Percentiles rank a stretch among this genome's conserved stretches.
phyloP scores from a whole-genome alignment of 208 protist genomes.

The Crithidia acanthocephali region DNA sequence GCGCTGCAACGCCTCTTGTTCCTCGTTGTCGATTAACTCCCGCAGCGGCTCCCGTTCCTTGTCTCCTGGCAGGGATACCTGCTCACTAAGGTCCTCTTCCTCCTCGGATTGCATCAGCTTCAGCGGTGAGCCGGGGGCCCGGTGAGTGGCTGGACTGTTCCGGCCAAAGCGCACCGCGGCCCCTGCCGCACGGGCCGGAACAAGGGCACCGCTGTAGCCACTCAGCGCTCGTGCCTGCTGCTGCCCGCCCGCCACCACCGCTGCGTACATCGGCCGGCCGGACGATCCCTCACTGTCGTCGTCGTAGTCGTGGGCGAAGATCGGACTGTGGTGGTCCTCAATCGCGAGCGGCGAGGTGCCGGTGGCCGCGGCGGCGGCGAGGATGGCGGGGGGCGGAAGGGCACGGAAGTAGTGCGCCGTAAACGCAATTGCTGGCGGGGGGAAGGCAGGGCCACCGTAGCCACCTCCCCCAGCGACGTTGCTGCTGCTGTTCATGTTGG shows the following conservation, averaged over 20 bases:
- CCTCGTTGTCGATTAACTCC: not conserved
- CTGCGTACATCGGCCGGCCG: conserved; percentile 3
- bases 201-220: conserved; percentile 2
- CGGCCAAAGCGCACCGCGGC: not conserved
- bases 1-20: conserved; percentile 1
- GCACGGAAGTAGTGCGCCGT: conserved; percentile 76
- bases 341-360: conserved; percentile 48
- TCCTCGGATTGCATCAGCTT: conserved; percentile 27
- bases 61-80: not conserved
- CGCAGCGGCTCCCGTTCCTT: conserved; percentile 4
- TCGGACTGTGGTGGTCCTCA: conserved; percentile 27
- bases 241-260: conserved; percentile 12
- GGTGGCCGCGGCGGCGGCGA: conserved; percentile 13
- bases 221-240: not conserved
- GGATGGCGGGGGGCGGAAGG: conserved; percentile 34
- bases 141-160: not conserved
- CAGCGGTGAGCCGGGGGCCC: conserved; percentile 7
- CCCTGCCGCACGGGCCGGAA: not conserved
- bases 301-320: not conserved
- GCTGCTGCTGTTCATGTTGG: no score
- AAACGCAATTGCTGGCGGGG: conserved; percentile 23
- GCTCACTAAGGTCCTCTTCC: conserved; percentile 6
- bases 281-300: not conserved
- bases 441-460: conserved; percentile 1
- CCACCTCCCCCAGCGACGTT: not conserved